A percentile compares a stretch with the other conserved stretches of the same genome.
Evolutionary conservation across 2,329 filamentous ascomycete genomes (phyloP).

Genomic region (Pestalotiopsis sp.): DNA sequence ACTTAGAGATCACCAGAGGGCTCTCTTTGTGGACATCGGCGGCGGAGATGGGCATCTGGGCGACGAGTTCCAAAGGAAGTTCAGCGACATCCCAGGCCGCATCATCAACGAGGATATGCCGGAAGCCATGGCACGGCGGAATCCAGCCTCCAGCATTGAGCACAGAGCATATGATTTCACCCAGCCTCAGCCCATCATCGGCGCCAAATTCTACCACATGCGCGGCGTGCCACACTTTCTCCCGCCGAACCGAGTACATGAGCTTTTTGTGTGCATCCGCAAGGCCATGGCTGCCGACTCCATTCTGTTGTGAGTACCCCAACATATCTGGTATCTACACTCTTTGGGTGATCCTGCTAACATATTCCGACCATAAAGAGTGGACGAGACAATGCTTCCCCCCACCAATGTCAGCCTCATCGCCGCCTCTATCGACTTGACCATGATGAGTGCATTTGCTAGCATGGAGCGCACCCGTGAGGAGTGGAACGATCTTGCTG

Average conservation of each 20-base stretch:
- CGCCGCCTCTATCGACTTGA: slow-evolving; percentile 19
- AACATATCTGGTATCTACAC: no score
- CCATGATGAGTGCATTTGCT: slow-evolving; percentile 20
- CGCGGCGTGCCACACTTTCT: slow-evolving; percentile 22
- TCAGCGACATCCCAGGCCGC: background rate
- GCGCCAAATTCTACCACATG: slow-evolving; percentile 25
- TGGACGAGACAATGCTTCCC: slow-evolving; percentile 25
- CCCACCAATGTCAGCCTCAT: background rate
- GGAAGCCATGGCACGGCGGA: no score
- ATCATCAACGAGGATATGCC: no score
- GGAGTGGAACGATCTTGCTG: slow-evolving; percentile 13
- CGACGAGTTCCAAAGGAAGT: background rate
- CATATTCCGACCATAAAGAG: no score
- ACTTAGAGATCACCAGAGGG: background rate
- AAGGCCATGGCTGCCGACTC: slow-evolving; percentile 21
- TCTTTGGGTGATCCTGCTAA: no score
- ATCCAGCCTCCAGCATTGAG: no score
- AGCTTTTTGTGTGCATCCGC: slow-evolving; percentile 14
- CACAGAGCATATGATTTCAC: background rate
- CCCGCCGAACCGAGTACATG: slow-evolving; percentile 11
- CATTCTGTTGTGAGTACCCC: slow-evolving; percentile 13
- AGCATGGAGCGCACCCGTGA: slow-evolving; percentile 20
- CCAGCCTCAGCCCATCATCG: slow-evolving; percentile 11
- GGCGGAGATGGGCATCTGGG: background rate
- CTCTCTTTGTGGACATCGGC: background rate